Percentiles rank a stretch among this genome's conserved stretches.
These are phyloP conservation scores for Colletotrichum eremochloae DNA, from an alignment of 2,329 filamentous ascomycete genomes.

Conservation along the genomic window DNA sequence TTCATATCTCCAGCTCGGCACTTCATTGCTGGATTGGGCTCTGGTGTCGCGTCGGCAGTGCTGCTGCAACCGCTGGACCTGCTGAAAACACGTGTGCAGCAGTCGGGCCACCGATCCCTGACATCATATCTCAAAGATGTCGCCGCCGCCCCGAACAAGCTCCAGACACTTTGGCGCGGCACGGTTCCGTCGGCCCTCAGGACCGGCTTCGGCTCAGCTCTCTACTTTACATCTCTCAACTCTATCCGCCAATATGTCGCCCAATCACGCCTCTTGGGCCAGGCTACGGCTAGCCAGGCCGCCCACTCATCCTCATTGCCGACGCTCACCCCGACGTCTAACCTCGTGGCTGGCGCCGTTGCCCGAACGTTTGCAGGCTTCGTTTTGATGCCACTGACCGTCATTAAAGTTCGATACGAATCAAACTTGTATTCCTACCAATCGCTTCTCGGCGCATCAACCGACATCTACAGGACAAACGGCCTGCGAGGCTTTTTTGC, in stretches of 20 bases:
- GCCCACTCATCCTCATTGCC: constrained; percentile 79
- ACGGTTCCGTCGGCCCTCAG: constrained; percentile 93
- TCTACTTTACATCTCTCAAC: constrained; percentile 94
- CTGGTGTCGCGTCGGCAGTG: constrained; percentile 88
- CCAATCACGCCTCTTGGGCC: constrained; percentile 45
- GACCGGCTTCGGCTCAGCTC: constrained; percentile 90
- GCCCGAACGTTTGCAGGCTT: constrained; percentile 91
- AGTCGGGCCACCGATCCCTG: constrained; percentile 80
- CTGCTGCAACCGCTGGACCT: constrained; percentile 96
- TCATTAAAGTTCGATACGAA: constrained; percentile 97
- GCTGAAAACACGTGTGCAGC: constrained; percentile 95
- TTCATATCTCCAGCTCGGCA: constrained; percentile 74
- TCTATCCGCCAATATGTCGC: constrained; percentile 77
- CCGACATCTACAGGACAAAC: constrained; percentile 79
- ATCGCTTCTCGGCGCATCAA: constrained; percentile 78
- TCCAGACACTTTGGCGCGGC: constrained; percentile 89
- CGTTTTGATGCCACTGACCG: constrained; percentile 93
- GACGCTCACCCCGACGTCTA: constrained; percentile 85
- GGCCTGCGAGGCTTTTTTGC: constrained; percentile 90
- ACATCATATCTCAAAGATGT: constrained; percentile 77
- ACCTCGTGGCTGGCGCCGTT: constrained; percentile 85
- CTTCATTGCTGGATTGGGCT: constrained; percentile 88
- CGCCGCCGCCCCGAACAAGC: constrained; percentile 69
- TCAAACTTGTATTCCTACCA: constrained; percentile 87
- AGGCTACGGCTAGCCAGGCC: constrained; percentile 35